phyloP scores from a whole-genome alignment of 805 yeast genomes.

The Osmozyma mogii region DNA sequence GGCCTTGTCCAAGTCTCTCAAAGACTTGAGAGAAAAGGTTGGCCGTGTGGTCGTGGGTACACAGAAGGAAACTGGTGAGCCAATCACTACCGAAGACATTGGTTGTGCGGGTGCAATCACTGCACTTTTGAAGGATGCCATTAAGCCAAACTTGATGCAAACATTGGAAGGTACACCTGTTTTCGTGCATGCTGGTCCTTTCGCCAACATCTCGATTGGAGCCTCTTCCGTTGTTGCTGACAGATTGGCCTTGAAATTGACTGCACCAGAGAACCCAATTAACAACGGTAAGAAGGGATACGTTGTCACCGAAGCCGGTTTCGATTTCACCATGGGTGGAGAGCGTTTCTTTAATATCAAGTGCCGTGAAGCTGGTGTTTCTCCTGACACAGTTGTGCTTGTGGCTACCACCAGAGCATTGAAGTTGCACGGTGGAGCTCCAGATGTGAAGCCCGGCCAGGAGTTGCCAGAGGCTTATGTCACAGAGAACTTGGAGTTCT shows the following conservation, averaged over 20 bases:
- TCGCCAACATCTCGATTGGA: slow-evolving; percentile 95
- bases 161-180: slow-evolving; percentile 97
- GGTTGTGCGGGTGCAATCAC: slow-evolving; percentile 96
- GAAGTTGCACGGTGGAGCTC: slow-evolving; percentile 95
- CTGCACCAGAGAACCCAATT: slow-evolving; percentile 41
- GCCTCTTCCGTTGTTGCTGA: slow-evolving; percentile 94
- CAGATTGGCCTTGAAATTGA: slow-evolving; percentile 82
- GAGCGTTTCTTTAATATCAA: slow-evolving; percentile 94
- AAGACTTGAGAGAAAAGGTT: slow-evolving; percentile 80
- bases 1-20: slow-evolving; percentile 70
- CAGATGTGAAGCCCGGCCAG: slow-evolving; percentile 92
- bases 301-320: slow-evolving; percentile 96
- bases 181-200: slow-evolving; percentile 96
- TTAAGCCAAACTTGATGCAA: slow-evolving; percentile 95
- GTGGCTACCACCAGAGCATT: slow-evolving; percentile 97
- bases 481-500: slow-evolving; percentile 71
- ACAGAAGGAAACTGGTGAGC: slow-evolving; percentile 56
- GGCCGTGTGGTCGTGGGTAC: slow-evolving; percentile 89
- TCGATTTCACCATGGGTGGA: slow-evolving; percentile 99
- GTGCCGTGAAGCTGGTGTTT: slow-evolving; percentile 83
- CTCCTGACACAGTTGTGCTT: slow-evolving; percentile 85
- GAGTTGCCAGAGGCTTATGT: slow-evolving; percentile 76
- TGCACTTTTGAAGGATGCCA: slow-evolving; percentile 90
- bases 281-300: slow-evolving; percentile 55
- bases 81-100: slow-evolving; percentile 89